These are phyloP conservation scores for Colletotrichum shisoi DNA, from an alignment of 2,329 filamentous ascomycete genomes.

Conservation along the genomic window DNA sequence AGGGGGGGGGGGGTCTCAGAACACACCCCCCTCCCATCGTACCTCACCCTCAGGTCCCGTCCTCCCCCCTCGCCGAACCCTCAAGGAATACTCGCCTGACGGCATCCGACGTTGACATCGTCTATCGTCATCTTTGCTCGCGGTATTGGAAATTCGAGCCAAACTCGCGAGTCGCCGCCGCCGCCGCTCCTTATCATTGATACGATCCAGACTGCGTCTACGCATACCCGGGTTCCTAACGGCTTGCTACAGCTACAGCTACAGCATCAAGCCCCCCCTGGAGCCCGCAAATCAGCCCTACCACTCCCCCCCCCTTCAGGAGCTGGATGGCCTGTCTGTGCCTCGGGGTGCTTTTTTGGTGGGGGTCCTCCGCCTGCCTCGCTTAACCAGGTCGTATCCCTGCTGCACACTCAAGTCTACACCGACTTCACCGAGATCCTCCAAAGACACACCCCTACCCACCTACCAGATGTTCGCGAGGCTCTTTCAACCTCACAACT, in stretches of 20 bases:
- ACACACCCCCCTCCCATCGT: slow-evolving; percentile 33
- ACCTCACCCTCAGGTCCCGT: slow-evolving; percentile 18
- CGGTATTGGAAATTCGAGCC: neutral
- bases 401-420: neutral
- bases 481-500: neutral
- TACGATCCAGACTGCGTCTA: neutral
- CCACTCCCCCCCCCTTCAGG: neutral
- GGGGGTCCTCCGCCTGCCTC: slow-evolving; percentile 3
- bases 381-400: slow-evolving; percentile 23
- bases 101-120: neutral
- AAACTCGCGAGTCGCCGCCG: too few relatives aligned
- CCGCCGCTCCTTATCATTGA: neutral
- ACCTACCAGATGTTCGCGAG: neutral
- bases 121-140: neutral
- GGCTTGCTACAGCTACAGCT: slow-evolving; percentile 32
- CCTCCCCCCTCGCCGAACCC: neutral
- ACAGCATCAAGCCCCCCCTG: slow-evolving; percentile 33
- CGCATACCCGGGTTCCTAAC: neutral
- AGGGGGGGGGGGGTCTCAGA: neutral
- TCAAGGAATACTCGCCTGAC: neutral
- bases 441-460: neutral
- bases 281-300: slow-evolving; percentile 38
- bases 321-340: slow-evolving; percentile 28
- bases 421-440: slow-evolving; percentile 6
- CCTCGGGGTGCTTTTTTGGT: slow-evolving; percentile 26